Evolutionary conservation across 2,329 filamentous ascomycete species (phyloP), one percentile per base, ranked within the genome.

Genomic region (Colletotrichum sidae): DNA sequence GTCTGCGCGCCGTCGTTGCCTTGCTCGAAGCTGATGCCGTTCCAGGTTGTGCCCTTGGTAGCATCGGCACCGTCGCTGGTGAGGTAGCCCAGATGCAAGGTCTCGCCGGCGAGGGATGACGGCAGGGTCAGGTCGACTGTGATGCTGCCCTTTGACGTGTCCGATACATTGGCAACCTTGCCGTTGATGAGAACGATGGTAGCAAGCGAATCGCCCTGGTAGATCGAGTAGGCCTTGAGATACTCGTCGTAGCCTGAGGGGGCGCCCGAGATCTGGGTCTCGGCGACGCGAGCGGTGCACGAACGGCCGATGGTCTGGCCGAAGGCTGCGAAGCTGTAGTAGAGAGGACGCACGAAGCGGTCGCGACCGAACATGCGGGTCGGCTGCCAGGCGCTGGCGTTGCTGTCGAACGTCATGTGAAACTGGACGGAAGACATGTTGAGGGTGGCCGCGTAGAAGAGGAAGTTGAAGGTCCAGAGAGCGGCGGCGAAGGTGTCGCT

Each of bases 351-450:
- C 13, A 65, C 62, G 13, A 65, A 65, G n/a, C 62, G 62, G 37
- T 65, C 62, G 33, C 62, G 62, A 9, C 62, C 62, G 41, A 65
- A 65, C 52, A 65, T 62, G 45, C 57, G 57, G 4, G 62, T 65
- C 10, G 62, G 62, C 41, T 65, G 62, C 62, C 62, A 65, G 33
- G 41, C 62, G n/a, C 62, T 65, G 41, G 62, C 35, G 33, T 65
- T 65, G 35, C 62, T 65, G 46, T 65, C 62, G 1, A 37, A 65
- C 5, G 62, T 65, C 62, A 65, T 65, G 25, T 65, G 62, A 11
- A 65, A 56, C 42, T 65, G 62, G 12, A 65, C 62, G 2, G 62
- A 65, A 6, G 62, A 62, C 8, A 65, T 65, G 52, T 65, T 65
- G 52, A 65, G 54, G 2, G 62, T 65, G 6, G 62, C 38, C 8